phyloP scores from a whole-genome alignment of 1,139 yeast species.

The Wickerhamomyces sp. region DNA sequence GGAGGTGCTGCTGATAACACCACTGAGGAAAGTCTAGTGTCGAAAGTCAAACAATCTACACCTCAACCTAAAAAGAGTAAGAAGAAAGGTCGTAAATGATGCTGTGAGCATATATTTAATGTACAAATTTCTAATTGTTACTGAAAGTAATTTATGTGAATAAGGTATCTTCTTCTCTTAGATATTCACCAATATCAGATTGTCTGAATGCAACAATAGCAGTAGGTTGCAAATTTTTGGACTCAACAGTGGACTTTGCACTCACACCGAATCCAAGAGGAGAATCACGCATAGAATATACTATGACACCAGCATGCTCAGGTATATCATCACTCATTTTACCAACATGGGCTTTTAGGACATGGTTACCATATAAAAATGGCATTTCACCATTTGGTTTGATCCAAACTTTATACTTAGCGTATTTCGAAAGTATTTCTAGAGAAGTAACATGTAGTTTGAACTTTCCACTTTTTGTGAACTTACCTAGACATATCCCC shows the following conservation, averaged over 20 bases:
- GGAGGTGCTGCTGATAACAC: slow-evolving; percentile 65
- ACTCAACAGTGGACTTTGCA: slow-evolving; percentile 88
- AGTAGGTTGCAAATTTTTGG: slow-evolving; percentile 85
- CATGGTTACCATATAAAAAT: slow-evolving; percentile 92
- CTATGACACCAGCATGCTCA: slow-evolving; percentile 94
- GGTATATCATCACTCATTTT: slow-evolving; percentile 97
- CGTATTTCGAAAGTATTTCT: slow-evolving; percentile 76
- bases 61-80: slow-evolving; percentile 21
- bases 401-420: slow-evolving; percentile 94
- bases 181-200: slow-evolving; percentile 95
- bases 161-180: slow-evolving; percentile 95
- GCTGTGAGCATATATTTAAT: no score
- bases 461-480: slow-evolving; percentile 96
- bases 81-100: slow-evolving; percentile 30
- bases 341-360: slow-evolving; percentile 93
- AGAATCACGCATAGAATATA: slow-evolving; percentile 85
- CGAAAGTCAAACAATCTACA: slow-evolving; percentile 24
- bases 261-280: slow-evolving; percentile 96
- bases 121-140: slow-evolving; percentile 4
- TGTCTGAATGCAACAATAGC: slow-evolving; percentile 95
- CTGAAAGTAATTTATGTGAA: slow-evolving; percentile 51
- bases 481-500: slow-evolving; percentile 92
- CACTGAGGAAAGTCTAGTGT: slow-evolving; percentile 37
- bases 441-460: slow-evolving; percentile 91
- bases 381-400: slow-evolving; percentile 99